These are phyloP conservation scores for Russula sp. DNA, from an alignment of 768 basidiomycete species.

Conservation along the genomic window DNA sequence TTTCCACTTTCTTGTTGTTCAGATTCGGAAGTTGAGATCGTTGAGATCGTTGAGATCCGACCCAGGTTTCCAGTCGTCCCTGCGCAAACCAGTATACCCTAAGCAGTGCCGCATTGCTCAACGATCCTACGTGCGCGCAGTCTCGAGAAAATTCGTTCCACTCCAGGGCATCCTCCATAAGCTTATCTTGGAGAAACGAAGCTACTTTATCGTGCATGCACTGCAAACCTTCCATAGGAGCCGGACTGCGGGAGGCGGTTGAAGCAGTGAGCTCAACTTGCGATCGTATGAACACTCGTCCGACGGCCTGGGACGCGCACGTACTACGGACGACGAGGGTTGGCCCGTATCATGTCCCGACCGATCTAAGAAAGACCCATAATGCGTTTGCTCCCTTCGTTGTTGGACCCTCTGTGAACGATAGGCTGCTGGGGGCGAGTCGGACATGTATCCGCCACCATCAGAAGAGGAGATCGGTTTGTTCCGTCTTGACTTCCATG, in stretches of 20 bases:
- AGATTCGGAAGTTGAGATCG: slow-evolving; percentile 19
- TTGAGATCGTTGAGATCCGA: slow-evolving; percentile 11
- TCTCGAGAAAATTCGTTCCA: slow-evolving; percentile 22
- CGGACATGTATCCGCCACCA: slow-evolving; percentile 14
- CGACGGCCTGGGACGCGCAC: not conserved
- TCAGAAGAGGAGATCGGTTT: slow-evolving; percentile 3
- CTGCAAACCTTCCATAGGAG: slow-evolving; percentile 6
- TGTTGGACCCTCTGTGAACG: slow-evolving; percentile 4
- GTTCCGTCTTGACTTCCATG: slow-evolving; percentile 15
- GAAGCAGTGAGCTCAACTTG: slow-evolving; percentile 6
- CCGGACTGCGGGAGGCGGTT: slow-evolving; percentile 3
- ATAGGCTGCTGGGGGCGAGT: slow-evolving; percentile 5
- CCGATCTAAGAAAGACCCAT: not conserved
- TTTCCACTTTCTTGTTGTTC: slow-evolving; percentile 13
- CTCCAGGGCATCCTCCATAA: slow-evolving; percentile 8
- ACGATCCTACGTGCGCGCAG: slow-evolving; percentile 1
- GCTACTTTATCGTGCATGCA: slow-evolving; percentile 11
- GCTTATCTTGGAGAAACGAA: slow-evolving; percentile 11
- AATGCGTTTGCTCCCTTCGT: not conserved
- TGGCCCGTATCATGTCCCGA: slow-evolving; percentile 21
- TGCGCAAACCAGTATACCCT: slow-evolving; percentile 25
- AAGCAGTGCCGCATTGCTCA: slow-evolving; percentile 22
- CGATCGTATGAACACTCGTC: slow-evolving; percentile 7
- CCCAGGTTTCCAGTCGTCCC: slow-evolving; percentile 15
- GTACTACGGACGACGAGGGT: not conserved